Conservation (phyloP, 163 green algal species). For the Scenedesmus sp. region DNA sequence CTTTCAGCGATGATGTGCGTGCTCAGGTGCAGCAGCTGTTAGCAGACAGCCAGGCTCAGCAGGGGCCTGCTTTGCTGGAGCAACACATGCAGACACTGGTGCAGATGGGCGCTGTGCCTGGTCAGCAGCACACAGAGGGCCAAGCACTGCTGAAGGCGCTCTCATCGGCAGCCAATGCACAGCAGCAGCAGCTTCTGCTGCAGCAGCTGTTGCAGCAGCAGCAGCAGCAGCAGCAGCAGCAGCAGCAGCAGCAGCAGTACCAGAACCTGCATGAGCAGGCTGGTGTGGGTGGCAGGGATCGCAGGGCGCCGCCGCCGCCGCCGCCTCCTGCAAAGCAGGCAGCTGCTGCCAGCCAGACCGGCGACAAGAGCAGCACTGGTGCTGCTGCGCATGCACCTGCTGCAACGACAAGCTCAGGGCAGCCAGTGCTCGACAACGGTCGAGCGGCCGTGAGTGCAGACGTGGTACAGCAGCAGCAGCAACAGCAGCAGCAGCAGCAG, state of each 20-base stretch:
- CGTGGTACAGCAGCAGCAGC: not conserved
- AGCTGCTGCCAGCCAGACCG: slow-evolving; percentile 13
- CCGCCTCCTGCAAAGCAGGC: not conserved
- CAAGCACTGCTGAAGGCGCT: not conserved
- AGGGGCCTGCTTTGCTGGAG: not conserved
- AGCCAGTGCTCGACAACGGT: too few species aligned
- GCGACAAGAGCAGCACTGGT: slow-evolving; percentile 21
- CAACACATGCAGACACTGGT: slow-evolving; percentile 14
- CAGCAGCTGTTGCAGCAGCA: not conserved
- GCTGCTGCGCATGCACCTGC: not conserved
- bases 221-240: slow-evolving; percentile 20
- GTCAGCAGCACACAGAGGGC: slow-evolving; percentile 27
- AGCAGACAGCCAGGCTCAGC: not conserved
- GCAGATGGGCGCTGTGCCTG: slow-evolving; percentile 50
- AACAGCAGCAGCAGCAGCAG: slow-evolving; percentile 20
- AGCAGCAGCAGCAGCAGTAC: not conserved
- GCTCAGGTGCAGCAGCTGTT: not conserved
- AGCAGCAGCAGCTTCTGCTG: slow-evolving; percentile 31
- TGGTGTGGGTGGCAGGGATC: not conserved
- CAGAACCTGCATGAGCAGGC: not conserved
- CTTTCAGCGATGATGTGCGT: not conserved
- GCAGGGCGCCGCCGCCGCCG: not conserved
- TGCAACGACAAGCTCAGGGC: too few species aligned
- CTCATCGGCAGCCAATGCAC: not conserved
- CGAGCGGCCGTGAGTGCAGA: too few species aligned